Evolutionary conservation across 2,329 filamentous ascomycete species (phyloP).

Genomic region (Diplocarpon rosae): DNA sequence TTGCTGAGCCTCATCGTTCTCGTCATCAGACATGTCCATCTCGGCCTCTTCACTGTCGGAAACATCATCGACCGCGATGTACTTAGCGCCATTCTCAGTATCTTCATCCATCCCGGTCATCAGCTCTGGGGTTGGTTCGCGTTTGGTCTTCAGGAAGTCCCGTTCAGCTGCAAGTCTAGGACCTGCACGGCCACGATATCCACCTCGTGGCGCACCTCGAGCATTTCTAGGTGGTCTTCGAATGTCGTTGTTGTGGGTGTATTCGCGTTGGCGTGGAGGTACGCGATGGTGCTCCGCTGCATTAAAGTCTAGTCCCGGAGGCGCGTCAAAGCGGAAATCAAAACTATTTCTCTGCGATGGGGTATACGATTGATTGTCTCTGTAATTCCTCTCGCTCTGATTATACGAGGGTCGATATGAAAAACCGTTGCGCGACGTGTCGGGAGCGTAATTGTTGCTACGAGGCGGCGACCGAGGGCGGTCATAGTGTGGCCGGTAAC

Average conservation of each 20-base stretch:
- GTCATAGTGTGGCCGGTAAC: constrained; percentile 7
- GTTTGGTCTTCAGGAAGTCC: constrained; percentile 26
- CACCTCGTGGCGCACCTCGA: constrained; percentile 15
- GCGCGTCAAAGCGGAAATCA: constrained; percentile 25
- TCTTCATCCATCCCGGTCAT: constrained; percentile 28
- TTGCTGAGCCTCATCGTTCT: constrained; percentile 29
- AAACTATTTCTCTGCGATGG: constrained; percentile 16
- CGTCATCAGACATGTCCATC: constrained; percentile 42
- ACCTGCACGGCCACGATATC: constrained; percentile 21
- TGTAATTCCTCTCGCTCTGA: background rate
- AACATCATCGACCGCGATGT: constrained; percentile 43
- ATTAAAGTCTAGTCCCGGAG: constrained; percentile 21
- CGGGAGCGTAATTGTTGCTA: constrained; percentile 10
- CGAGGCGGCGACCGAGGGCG: constrained; percentile 12
- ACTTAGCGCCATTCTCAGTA: constrained; percentile 33
- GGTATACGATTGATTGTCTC: constrained; percentile 1
- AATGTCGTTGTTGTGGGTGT: constrained; percentile 3
- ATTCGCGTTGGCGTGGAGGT: constrained; percentile 15
- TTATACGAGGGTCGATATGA: constrained; percentile 5
- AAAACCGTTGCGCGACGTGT: background rate
- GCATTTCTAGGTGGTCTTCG: constrained; percentile 5
- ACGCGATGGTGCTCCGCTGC: constrained; percentile 18
- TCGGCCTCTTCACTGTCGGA: constrained; percentile 50
- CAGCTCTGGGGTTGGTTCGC: constrained; percentile 27
- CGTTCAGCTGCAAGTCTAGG: constrained; percentile 25